Evolutionary conservation across 495 filamentous ascomycete genomes (phyloP).

Genomic region (Darksidea phi): DNA sequence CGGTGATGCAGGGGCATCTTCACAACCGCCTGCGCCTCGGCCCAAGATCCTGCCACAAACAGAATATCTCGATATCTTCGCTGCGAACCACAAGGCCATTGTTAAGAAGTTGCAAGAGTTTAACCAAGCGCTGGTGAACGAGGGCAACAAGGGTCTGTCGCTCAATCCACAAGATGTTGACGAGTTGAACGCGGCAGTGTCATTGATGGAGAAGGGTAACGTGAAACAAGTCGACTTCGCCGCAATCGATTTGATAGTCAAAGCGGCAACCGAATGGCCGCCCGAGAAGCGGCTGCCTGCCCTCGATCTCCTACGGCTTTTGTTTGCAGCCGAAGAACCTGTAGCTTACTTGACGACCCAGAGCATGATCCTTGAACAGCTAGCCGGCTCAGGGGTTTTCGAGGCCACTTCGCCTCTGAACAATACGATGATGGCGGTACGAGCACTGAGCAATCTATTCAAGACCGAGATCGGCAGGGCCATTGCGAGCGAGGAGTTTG

Average conservation of each 20-base stretch:
- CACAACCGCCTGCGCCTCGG: slow-evolving; percentile 42
- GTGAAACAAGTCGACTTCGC: slow-evolving; percentile 43
- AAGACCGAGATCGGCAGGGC: slow-evolving; percentile 67
- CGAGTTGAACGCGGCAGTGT: slow-evolving; percentile 54
- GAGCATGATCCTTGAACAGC: slow-evolving; percentile 55
- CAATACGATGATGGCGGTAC: slow-evolving; percentile 80
- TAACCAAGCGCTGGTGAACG: slow-evolving; percentile 63
- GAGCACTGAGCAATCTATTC: slow-evolving; percentile 85
- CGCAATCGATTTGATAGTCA: slow-evolving; percentile 61
- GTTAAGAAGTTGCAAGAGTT: slow-evolving; percentile 71
- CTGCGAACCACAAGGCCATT: slow-evolving; percentile 62
- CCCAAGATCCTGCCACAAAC: slow-evolving; percentile 75
- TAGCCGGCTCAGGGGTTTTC: slow-evolving; percentile 57
- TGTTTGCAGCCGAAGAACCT: slow-evolving; percentile 65
- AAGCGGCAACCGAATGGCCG: slow-evolving; percentile 73
- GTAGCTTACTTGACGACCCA: slow-evolving; percentile 52
- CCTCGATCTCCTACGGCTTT: slow-evolving; percentile 79
- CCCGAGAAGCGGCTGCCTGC: slow-evolving; percentile 73
- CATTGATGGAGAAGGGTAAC: slow-evolving; percentile 50
- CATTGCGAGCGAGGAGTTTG: slow-evolving; percentile 59
- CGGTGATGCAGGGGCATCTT: slow-evolving; percentile 52
- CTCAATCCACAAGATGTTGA: slow-evolving; percentile 69
- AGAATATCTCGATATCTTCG: slow-evolving; percentile 71
- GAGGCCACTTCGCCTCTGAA: slow-evolving; percentile 57
- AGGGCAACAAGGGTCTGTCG: slow-evolving; percentile 69